Evolutionary conservation across 441 rosid species (phyloP).

Genomic region (Hypseocharis bilobata): DNA sequence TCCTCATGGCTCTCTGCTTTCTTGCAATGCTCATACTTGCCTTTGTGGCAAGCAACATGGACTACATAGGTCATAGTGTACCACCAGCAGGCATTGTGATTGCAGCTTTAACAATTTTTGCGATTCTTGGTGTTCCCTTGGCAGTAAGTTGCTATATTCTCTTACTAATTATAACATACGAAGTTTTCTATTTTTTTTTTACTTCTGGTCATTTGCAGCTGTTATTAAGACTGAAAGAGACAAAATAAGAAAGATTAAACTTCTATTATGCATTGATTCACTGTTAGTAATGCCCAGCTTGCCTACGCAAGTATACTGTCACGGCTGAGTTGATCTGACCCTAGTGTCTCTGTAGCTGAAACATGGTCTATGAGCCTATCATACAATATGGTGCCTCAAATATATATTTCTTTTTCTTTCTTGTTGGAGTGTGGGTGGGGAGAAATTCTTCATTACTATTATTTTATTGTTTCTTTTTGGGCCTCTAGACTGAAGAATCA

Average conservation of each 20-base stretch:
- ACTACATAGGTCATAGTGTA: conserved; percentile 43
- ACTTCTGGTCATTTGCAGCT: not conserved
- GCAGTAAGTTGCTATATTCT: conserved; percentile 51
- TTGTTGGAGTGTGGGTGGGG: too few relatives aligned
- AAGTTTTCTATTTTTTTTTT: not conserved
- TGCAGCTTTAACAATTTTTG: conserved; percentile 52
- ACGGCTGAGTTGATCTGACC: not conserved
- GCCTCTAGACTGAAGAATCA: too few relatives aligned
- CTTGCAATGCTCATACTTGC: conserved; percentile 60
- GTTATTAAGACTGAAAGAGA: not conserved
- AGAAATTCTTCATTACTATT: too few relatives aligned
- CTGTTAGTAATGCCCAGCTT: not conserved
- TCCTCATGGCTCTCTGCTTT: conserved; percentile 80
- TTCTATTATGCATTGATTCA: not conserved
- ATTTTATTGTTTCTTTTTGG: too few relatives aligned
- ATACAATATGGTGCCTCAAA: too few relatives aligned
- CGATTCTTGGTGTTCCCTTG: conserved; percentile 81
- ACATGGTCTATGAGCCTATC: too few relatives aligned
- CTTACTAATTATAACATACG: conserved; percentile 1
- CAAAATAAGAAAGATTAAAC: not conserved
- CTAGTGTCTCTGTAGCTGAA: not conserved
- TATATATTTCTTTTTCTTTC: too few relatives aligned
- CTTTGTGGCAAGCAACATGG: conserved; percentile 48
- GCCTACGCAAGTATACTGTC: not conserved
- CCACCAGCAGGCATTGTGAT: conserved; percentile 67